Base-by-base conservation (phyloP, 179 eudicot species). In the Corrigiola litoralis region DNA sequence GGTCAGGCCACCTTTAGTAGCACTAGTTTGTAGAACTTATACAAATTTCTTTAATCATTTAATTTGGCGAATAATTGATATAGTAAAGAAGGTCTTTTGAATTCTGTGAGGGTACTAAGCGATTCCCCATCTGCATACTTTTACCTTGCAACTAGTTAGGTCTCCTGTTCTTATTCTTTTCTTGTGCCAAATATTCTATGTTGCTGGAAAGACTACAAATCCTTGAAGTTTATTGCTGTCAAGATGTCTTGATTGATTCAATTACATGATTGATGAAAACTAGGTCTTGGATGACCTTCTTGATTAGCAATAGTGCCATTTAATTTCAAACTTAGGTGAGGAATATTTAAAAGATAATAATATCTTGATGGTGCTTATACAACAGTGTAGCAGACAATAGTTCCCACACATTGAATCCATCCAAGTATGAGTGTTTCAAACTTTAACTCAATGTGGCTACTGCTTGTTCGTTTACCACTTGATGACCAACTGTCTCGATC, bases 231-330 rank as follows among this genome's bases (percentile, higher is more conserved):
- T 32, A 7, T 16, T 12, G 34, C 25, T 32, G 48, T 46, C 61
- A 64, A 37, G 4, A 10, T 62, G 52, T 34, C n/a, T 31, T 52
- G 37, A 33, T 34, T 32, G 3, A 63, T 70, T 53, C 29, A 21
- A 69, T 20, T 14, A 29, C 9, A n/a, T 5, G 31, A 41, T 33
- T 21, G 53, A 29, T 45, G 23, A 18, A 33, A 4, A 40, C 24
- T 65, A 52, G 27, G 27, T 40, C 51, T 42, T 29, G 27, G 51
- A 52, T 27, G 24, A 33, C 64, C 75, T 36, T 47, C 50, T 20
- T 31, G 18, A 42, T 48, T 63, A 38, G 47, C 48, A 25, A 21
- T 23, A 6, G 27, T 28, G 6, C 33, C 6, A 18, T 21, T 32
- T 29, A 11, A 14, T 47, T 7, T n/a, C 29, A 41, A 37, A 38